Conservation (phyloP, 495 filamentous ascomycete genomes). For the Neurospora discreta region DNA sequence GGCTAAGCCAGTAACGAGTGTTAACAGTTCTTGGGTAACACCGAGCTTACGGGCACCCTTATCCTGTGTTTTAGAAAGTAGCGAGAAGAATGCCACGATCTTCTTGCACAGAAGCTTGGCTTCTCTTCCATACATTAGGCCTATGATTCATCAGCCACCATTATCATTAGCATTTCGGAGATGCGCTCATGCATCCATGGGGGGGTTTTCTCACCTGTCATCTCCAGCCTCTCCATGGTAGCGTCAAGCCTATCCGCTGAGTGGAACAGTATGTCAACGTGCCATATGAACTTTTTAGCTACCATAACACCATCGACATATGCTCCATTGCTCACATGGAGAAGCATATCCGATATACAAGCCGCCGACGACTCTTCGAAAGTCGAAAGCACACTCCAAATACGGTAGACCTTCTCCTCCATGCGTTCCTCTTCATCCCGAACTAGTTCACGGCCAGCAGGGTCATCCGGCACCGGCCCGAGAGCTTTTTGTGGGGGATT, state of each 20-base stretch:
- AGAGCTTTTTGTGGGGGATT: conserved; percentile 33
- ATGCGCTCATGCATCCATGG: background rate
- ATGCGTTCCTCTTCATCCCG: conserved; percentile 82
- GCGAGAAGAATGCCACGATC: conserved; percentile 92
- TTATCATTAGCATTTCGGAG: background rate
- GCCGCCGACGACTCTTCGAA: conserved; percentile 97
- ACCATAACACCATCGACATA: conserved; percentile 92
- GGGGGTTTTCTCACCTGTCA: conserved; percentile 51
- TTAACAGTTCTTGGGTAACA: conserved; percentile 92
- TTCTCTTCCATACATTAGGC: conserved; percentile 83
- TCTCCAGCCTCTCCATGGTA: conserved; percentile 53
- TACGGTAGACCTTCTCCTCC: conserved; percentile 95
- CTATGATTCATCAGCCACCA: conserved; percentile 31
- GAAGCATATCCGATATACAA: conserved; percentile 98
- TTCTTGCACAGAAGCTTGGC: conserved; percentile 98
- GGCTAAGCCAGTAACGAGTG: conserved; percentile 89
- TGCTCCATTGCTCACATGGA: conserved; percentile 96
- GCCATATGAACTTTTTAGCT: conserved; percentile 92
- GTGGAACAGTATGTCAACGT: conserved; percentile 86
- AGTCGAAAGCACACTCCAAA: conserved; percentile 94
- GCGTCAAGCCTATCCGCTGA: conserved; percentile 77
- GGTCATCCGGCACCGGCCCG: conserved; percentile 52
- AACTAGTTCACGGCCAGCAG: conserved; percentile 62
- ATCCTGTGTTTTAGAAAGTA: conserved; percentile 89
- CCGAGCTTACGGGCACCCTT: conserved; percentile 78